Evolutionary conservation across 2,329 filamentous ascomycete species (phyloP).

Genomic region (Colletotrichum sp.): DNA sequence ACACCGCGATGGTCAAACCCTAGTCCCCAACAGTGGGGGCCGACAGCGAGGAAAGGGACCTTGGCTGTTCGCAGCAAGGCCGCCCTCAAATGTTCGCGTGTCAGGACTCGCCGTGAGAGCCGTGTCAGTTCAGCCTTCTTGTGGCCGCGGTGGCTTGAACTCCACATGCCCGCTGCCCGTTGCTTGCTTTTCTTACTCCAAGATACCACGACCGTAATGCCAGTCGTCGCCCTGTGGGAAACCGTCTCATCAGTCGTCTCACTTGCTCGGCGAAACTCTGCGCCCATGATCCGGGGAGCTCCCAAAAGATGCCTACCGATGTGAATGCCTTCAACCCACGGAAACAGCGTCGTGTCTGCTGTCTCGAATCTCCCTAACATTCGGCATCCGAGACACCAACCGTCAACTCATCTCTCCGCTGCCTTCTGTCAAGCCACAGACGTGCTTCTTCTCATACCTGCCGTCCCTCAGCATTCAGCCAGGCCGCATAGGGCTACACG

Average conservation of each 20-base stretch:
- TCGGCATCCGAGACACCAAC: neutral
- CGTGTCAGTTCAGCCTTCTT: neutral
- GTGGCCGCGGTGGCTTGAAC: neutral
- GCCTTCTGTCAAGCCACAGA: neutral
- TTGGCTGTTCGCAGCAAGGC: neutral
- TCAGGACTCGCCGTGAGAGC: neutral
- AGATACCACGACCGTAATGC: neutral
- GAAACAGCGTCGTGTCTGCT: neutral
- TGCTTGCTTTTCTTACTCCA: neutral
- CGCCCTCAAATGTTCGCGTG: neutral
- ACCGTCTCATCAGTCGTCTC: neutral
- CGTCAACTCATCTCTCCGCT: neutral
- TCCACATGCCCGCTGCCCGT: neutral
- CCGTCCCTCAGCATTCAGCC: conserved; percentile 20
- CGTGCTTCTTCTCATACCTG: neutral
- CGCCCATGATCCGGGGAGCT: neutral
- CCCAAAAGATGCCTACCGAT: neutral
- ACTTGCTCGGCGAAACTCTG: neutral
- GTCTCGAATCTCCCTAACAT: neutral
- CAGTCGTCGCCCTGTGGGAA: conserved; percentile 10
- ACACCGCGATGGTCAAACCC: neutral
- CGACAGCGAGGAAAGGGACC: neutral
- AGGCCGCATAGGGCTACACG: conserved; percentile 14
- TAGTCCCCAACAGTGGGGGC: neutral
- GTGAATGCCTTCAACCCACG: neutral